Evolutionary conservation across 345 rosid genomes (phyloP), one percentile per base, ranked within the genome.

Genomic region (Firmiana major): DNA sequence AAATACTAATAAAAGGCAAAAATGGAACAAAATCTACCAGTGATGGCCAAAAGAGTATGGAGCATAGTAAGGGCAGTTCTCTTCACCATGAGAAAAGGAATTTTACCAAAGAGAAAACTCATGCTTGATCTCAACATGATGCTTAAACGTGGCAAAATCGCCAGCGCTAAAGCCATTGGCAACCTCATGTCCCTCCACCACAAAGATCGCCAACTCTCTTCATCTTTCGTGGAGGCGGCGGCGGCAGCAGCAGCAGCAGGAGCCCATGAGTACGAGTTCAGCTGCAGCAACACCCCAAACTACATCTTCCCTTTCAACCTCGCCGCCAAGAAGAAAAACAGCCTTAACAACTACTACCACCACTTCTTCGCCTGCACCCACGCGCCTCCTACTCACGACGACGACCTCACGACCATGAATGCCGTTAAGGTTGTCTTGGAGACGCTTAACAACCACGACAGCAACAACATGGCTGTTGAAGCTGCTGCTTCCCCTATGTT

Each of bases 211-310:
- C 24, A 68, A 75, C 3, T 58, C 26, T 28, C 71, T 12, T 17
- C 74, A 12, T 66, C 86, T 69, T 53, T 16, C 78, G 3, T 58
- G 11, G 10, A 58, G 6, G 49, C 12, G 6, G 13, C 36, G 0
- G 11, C 38, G 0, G 10, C 38, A 0, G 21, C 22, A 0, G 40
- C 19, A 62, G 12, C 79, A 7, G 40, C 19, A 62, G 12, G 78
- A 7, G 74, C 79, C 40, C 21, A 73, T 7, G 97, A 92, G 73
- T 95, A 95, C 80, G 98, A 95, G 87, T 93, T 95, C 90, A 92
- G 99, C 92, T 95, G 97, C 88, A 90, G 88, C 84, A 88, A 84
- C 89, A 95, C 94, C 68, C 98, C 99, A 21, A 81, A 77, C 75
- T 86, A 86, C 87, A 70, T 86, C 28, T 84, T 84, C 83, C 85